Base-by-base conservation (phyloP, 495 filamentous ascomycete genomes). In the Entonaema liquescens region DNA sequence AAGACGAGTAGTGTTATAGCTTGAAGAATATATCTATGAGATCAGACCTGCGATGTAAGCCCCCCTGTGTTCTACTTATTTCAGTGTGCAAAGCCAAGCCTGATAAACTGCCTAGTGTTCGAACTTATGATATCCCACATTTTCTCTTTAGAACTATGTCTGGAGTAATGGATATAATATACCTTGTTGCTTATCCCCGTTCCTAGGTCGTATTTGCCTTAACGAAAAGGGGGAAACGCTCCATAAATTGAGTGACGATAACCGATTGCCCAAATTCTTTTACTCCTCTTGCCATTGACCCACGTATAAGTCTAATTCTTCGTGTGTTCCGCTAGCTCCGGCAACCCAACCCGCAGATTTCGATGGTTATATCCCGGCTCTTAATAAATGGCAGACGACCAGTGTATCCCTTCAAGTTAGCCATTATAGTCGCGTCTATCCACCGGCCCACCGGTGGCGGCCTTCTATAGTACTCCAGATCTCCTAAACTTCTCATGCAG, bases 341-440 rank as follows among this genome's bases (percentile, higher is more conserved):
- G 21, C 75, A 76, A 12, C 75, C 75, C n/a, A 77, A 7, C 17
- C 75, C 73, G 8, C 58, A 67, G 9, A 73, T 64, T 47, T 77
- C 75, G 42, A 77, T 65, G 19, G 38, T 73, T 23, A 72, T 28
- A 8, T 77, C 68, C 21, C 73, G 75, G 5, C 63, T 71, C 35
- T 73, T 75, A 3, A 76, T 68, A 44, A 77, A 77, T 5, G 73
- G 73, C 12, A 72, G 42, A 21, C 75, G 70, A 11, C 75, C 73
- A 1, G 75, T 71, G 28, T 75, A 77, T 5, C 67, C 75, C 63
- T 74, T 77, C 11, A 72, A 70, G 19, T 75, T 77, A 28, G 75
- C 75, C 75, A 75, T 75, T 21, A 75, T 74, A 11, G 73, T 77
- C 26, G 61, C 62, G 2, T 77, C 73, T 40, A 72, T 58, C 75